phyloP scores from a whole-genome alignment of 352 stramenopile genomes.

The Thraustochytrium sp. region DNA sequence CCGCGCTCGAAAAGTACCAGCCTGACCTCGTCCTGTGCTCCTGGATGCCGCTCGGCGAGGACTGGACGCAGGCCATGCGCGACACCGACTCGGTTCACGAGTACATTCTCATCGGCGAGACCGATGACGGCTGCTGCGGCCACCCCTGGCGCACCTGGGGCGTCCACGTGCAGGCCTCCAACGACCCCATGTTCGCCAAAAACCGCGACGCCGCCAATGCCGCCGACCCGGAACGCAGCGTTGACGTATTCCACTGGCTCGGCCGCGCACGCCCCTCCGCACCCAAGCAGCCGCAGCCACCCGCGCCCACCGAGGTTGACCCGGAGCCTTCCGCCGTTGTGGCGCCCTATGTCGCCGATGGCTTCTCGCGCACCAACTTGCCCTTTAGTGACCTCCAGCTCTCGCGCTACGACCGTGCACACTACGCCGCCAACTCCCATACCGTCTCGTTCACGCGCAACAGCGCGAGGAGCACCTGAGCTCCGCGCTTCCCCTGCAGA shows the following conservation, averaged over 20 bases:
- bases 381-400: conserved; percentile 27
- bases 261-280: background rate
- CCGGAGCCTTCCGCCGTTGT: background rate
- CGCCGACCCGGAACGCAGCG: background rate
- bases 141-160: conserved; percentile 65
- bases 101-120: conserved; percentile 68
- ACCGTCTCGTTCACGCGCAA: conserved; percentile 7
- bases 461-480: background rate
- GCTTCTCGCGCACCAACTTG: background rate
- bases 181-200: conserved; percentile 31
- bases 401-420: conserved; percentile 5
- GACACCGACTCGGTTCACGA: conserved; percentile 54
- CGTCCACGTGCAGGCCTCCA: conserved; percentile 1
- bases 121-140: conserved; percentile 61
- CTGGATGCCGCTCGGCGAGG: conserved; percentile 64
- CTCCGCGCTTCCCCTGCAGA: background rate
- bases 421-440: conserved; percentile 39
- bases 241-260: conserved; percentile 37
- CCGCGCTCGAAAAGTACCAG: conserved; percentile 57
- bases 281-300: background rate
- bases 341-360: background rate
- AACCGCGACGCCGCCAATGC: background rate
- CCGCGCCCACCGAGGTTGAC: background rate
- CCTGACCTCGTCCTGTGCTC: conserved; percentile 60
- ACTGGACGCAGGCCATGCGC: conserved; percentile 62